A percentile compares a stretch with the other conserved stretches of the same genome.
Conservation (phyloP, 2,329 filamentous ascomycete genomes). For the Aspergillus hiratsukae region DNA sequence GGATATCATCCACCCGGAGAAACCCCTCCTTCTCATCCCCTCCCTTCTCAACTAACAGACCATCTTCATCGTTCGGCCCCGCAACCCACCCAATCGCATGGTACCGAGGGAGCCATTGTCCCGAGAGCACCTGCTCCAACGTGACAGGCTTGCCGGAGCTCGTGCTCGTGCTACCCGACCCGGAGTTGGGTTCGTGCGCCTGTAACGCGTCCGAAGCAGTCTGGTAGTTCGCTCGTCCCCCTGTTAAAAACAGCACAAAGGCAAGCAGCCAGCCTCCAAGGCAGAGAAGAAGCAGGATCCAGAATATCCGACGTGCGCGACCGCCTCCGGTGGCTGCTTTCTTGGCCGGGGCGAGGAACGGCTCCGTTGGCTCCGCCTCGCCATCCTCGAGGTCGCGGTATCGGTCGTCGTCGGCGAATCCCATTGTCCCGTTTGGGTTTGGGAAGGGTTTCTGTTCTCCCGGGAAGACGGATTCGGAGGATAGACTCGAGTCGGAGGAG, state of each 20-base stretch:
- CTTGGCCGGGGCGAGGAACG: conserved; percentile 20
- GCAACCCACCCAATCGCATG: conserved; percentile 46
- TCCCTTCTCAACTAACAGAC: conserved; percentile 69
- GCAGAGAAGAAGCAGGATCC: conserved; percentile 38
- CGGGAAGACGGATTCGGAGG: conserved; percentile 28
- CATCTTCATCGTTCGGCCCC: conserved; percentile 58
- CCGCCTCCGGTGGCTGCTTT: conserved; percentile 20
- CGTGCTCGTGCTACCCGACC: conserved; percentile 27
- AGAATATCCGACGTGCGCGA: conserved; percentile 36
- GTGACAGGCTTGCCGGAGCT: conserved; percentile 40
- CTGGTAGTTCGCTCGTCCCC: conserved; percentile 30
- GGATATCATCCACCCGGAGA: conserved; percentile 82
- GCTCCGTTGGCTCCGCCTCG: conserved; percentile 21
- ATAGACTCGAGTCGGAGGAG: conserved; percentile 32
- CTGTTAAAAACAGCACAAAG: conserved; percentile 40
- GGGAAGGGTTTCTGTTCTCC: conserved; percentile 22
- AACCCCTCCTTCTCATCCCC: conserved; percentile 63
- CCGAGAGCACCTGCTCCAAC: conserved; percentile 38
- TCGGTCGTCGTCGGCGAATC: conserved; percentile 12
- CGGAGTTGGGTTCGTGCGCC: conserved; percentile 26
- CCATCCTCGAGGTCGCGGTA: conserved; percentile 37
- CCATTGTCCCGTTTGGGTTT: conserved; percentile 5
- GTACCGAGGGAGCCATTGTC: conserved; percentile 33
- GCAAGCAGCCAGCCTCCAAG: conserved; percentile 44
- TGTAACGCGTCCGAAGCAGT: conserved; percentile 22